Evolutionary conservation across 192 early-diverging fungal genomes (phyloP).

Genomic region (Geosiphon pyriformis): DNA sequence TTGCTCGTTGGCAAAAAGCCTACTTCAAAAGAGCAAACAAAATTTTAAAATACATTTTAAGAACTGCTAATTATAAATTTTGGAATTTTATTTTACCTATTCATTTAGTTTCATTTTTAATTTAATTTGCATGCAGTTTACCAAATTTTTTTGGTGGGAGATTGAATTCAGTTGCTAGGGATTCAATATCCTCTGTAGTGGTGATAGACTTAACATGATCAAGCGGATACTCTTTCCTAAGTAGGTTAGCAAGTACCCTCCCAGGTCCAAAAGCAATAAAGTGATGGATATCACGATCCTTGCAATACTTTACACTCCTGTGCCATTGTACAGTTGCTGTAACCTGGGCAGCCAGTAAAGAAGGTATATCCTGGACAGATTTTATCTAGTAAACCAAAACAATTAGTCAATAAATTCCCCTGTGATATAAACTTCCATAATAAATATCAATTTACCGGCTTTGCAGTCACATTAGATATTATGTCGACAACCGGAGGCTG

Average conservation of each 20-base stretch:
- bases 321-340: slow-evolving; percentile 88
- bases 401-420: not conserved
- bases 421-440: not conserved
- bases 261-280: slow-evolving; percentile 86
- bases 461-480: slow-evolving; percentile 88
- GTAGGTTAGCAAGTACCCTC: slow-evolving; percentile 82
- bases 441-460: slow-evolving; percentile 53
- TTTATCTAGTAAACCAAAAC: slow-evolving; percentile 28
- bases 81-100: too few species aligned
- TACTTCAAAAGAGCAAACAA: too few species aligned
- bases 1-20: slow-evolving; percentile 75
- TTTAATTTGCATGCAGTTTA: too few species aligned
- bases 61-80: too few species aligned
- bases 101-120: too few species aligned
- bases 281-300: slow-evolving; percentile 72
- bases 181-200: slow-evolving; percentile 10
- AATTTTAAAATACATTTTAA: too few species aligned
- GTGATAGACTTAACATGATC: slow-evolving; percentile 53
- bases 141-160: too few species aligned
- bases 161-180: not conserved
- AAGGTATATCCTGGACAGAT: slow-evolving; percentile 53
- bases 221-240: slow-evolving; percentile 78
- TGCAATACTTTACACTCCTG: slow-evolving; percentile 73
- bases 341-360: slow-evolving; percentile 70
- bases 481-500: slow-evolving; percentile 73